Evolutionary conservation across 805 yeast genomes (phyloP), one percentile per base, ranked within the genome.

Genomic region (Saturnispora bothae): DNA sequence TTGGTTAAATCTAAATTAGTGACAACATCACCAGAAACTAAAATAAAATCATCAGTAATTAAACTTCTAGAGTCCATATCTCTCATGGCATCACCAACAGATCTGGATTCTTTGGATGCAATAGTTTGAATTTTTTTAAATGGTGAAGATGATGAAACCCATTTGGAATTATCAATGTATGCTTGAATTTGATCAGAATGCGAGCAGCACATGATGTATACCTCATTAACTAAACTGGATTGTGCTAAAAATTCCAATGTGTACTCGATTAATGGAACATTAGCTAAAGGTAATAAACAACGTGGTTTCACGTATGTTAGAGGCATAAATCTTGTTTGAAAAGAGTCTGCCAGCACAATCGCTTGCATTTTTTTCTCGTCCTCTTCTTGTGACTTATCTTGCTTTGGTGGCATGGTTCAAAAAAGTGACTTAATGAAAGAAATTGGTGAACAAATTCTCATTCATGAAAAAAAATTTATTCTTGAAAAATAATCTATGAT

Each of bases 81-180:
- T 57, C 98, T 72, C 94, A 92, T 83, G 16, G 95, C 94, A 61
- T 92, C 98, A 48, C 98, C 98, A 9, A 89, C 94, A 20, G 94
- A 83, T 57, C 88, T 65, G 9, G 92, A 78, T 57, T 89, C 96
- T 34, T 85, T 74, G 18, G 94, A 76, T 68, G 83, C 71, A 38
- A 89, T 73, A 3, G 94, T 81, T 34, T 76, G 73, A 32, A 92
- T 71, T 44, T 73, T 73, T 40, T 73, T 71, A 58, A 92, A 89
- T 1, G 96, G 95, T 2, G 94, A 74, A 53, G 78, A 73, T 1
- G 76, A 66, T 14, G 65, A 52, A 23, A 63, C 65, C 92, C 92
- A 83, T 52, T 77, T 78, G 25, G 84, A 77, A 5, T 62, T 54
- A 48, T 79, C 84, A 36, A 92, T 78, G 53, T 92, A 92, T 28